Base-by-base conservation (phyloP, 2,329 filamentous ascomycete species). In the Hypoxylon sp. region DNA sequence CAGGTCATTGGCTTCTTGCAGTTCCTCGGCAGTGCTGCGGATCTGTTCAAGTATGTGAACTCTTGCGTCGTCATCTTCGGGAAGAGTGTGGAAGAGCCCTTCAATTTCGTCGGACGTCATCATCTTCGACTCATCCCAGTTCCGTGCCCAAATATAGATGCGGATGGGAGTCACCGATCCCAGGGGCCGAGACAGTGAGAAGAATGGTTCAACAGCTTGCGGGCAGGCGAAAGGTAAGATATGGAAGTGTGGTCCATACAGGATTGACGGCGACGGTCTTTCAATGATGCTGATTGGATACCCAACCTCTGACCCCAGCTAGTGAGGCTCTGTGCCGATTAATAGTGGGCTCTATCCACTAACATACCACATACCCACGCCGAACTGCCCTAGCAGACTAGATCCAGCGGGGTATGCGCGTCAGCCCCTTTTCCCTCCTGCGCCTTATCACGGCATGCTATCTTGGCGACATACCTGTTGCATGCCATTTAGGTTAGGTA, bases 1-100 rank as follows among this genome's bases (percentile, higher is more conserved):
- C 7, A 74, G 67, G 0, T 77, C 79, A 1, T 75, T 74, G 6
- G 80, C 69, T 32, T 77, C 73, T 75, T 80, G 82, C 3, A 82
- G 74, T 17, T 80, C 69, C 49, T 78, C 74, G 15, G 80, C 79
- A 2, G 72, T 71, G 6, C 69, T 70, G 39, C 84, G 71, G 0
- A 85, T 77, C 0, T 74, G 72, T 7, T 72, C 71, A 15, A 86
- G 68, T 32, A 48, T 56, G 26, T 69, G 30, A 15, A 56, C 55
- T 30, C 53, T 65, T 22, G 59, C 51, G 19, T 58, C 67, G n/a
- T 68, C 63, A 17, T 71, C 57, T 8, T 65, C 41, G 32, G 71
- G 64, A 26, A 67, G 30, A 46, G 58, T 63, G 39, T 66, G 55
- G 19, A 73, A 59, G 43, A 73, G 67, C 51, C 63, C 59, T 57